Base-by-base conservation (phyloP, 2,329 filamentous ascomycete genomes). In the Furcasterigmium sp. region DNA sequence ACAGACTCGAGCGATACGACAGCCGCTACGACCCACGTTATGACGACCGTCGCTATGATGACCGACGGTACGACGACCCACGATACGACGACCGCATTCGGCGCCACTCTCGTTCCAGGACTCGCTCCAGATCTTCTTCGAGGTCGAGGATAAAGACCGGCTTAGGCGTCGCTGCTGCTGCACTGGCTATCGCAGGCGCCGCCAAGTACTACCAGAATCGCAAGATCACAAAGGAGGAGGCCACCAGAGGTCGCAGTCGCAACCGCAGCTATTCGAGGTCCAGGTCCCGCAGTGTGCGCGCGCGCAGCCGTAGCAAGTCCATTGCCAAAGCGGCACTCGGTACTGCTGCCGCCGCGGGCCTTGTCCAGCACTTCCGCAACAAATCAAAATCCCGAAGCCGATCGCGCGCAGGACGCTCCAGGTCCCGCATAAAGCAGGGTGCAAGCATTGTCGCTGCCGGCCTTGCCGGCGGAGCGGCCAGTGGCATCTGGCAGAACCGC, bases 141-240 rank as follows among this genome's bases (percentile, higher is more conserved):
- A 29, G 39, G 17, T 72, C 68, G 34, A 71, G 71, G 39, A 64
- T 84, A 43, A 80, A 80, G 58, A 81, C 77, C 2, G 80, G 78
- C 18, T 64, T 84, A 18, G 80, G 79, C 25, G 69, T 83, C 34
- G 80, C 80, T 8, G 80, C 79, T 9, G 78, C 80, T 18, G 80
- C 79, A 14, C 67, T 84, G 19, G 80, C 80, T 8, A 76, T 81
- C 17, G 79, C 80, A 4, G 80, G 80, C n/a, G 80, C 80, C 5
- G 73, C 78, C 48, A 82, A 83, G 56, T 82, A 82, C 54, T 75
- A 78, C 56, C 74, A 82, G 49, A 72, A 74, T 51, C 76, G 70
- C 59, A 81, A 78, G 54, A 60, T 75, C 36, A 76, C 82, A 36
- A 78, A 75, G 54, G 80, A 82, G 49, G 79, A 83, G 52, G 59